Base-by-base conservation (phyloP, 2,329 filamentous ascomycete species). In the Pseudovirgaria hyperparasitica region DNA sequence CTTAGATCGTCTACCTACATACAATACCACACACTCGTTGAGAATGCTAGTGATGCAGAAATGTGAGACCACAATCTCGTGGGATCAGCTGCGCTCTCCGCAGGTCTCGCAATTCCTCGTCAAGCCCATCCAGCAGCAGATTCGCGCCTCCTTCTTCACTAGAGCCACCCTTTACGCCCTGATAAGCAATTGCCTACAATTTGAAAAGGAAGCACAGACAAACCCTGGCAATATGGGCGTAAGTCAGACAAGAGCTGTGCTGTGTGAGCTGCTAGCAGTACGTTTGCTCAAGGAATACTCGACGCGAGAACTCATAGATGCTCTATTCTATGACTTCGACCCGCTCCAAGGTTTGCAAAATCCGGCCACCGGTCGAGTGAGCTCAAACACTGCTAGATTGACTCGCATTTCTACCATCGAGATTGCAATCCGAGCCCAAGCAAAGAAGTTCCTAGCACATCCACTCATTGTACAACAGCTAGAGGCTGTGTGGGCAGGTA, bases 401-500 rank as follows among this genome's bases (percentile, higher is more conserved):
- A 79, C 81, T 16, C 72, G 87, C 32, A 86, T 87, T 10, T 94
- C 86, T 6, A 86, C 86, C 6, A 70, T 94, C 17, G 87, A 94
- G 57, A 76, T 96, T 31, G 86, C 87, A 34, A 94, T 96, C 43
- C 75, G 84, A 39, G 84, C 86, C 12, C 86, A 86, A 36, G 82
- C 87, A 13, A 94, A 96, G 57, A 78, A 84, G 40, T 92, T 94
- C 41, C 64, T 96, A 5, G 80, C 87, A 6, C 86, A 94, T 46
- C 86, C 87, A 1, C 63, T 94, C 4, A 85, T 94, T 1, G 79
- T 94, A 6, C 84, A 92, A 52, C 86, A 94, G 48, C 65, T 96
- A n/a, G 85, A 94, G 53, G 86, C 85, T 23, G 93, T 96, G 35
- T 96, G 87, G 87, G 87, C 84, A 12, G 87, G 87, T 16, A 87